Percentiles rank a stretch among this genome's conserved stretches.
Evolutionary conservation across 2,329 filamentous ascomycete species (phyloP).

Genomic region (Magnaporthiopsis rhizophila): DNA sequence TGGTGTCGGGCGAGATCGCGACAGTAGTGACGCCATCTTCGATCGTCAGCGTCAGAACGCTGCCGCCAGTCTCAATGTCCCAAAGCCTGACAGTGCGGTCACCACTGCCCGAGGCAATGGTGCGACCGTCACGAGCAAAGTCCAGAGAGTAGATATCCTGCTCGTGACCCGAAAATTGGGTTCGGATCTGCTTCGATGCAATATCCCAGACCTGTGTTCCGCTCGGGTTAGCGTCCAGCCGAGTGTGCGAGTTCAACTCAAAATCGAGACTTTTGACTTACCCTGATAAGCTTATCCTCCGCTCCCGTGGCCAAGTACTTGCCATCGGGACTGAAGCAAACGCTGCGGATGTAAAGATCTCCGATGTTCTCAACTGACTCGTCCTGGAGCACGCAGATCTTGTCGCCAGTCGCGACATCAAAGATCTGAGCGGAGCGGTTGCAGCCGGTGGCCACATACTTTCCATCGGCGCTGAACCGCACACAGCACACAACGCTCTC

Average conservation of each 20-base stretch:
- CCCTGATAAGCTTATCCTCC: constrained; percentile 93
- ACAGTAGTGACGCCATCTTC: constrained; percentile 97
- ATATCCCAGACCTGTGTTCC: constrained; percentile 90
- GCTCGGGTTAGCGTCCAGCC: neutral
- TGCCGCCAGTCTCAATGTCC: constrained; percentile 82
- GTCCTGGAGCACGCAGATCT: constrained; percentile 85
- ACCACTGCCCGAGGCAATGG: constrained; percentile 91
- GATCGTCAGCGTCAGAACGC: constrained; percentile 79
- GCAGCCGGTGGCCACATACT: constrained; percentile 93
- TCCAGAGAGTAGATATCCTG: constrained; percentile 98
- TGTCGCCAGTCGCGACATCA: constrained; percentile 79
- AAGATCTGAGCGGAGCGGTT: constrained; percentile 99
- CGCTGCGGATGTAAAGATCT: constrained; percentile 93
- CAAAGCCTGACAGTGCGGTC: constrained; percentile 92
- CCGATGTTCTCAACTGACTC: constrained; percentile 79
- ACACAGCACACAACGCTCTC: constrained; percentile 98
- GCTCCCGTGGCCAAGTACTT: constrained; percentile 91
- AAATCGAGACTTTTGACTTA: constrained; percentile 35
- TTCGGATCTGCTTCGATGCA: constrained; percentile 69
- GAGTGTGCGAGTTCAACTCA: neutral
- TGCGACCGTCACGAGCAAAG: constrained; percentile 86
- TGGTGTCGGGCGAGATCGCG: constrained; percentile 90
- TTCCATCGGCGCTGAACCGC: constrained; percentile 89
- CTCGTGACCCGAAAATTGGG: constrained; percentile 93
- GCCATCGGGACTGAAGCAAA: constrained; percentile 97